These are phyloP conservation scores for Fusarium staphyleae DNA, from an alignment of 2,329 filamentous ascomycete species.

Conservation along the genomic window DNA sequence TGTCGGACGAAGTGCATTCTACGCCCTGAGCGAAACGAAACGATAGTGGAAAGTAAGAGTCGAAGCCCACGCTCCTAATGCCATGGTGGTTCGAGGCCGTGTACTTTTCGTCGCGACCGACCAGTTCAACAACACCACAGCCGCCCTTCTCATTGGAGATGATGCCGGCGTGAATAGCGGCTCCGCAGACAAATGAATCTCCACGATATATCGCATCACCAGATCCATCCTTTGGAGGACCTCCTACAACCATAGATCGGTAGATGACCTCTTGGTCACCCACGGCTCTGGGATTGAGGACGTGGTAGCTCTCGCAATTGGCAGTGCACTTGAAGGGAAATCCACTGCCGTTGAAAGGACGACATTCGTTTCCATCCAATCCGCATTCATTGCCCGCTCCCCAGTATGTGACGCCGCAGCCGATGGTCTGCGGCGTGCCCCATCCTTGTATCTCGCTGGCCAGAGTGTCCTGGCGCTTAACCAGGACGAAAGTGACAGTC, in stretches of 20 bases:
- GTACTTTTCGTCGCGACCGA: constrained; percentile 72
- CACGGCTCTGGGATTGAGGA: constrained; percentile 77
- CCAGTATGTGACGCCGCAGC: constrained; percentile 76
- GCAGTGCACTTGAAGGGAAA: constrained; percentile 79
- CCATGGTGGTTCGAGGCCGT: constrained; percentile 71
- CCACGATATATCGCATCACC: constrained; percentile 75
- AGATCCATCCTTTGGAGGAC: constrained; percentile 56
- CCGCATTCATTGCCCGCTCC: constrained; percentile 74
- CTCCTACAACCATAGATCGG: constrained; percentile 71
- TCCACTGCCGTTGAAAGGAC: constrained; percentile 74
- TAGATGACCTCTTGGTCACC: constrained; percentile 73
- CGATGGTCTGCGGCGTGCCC: constrained; percentile 69
- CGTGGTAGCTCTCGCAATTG: constrained; percentile 69
- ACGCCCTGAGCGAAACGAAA: constrained; percentile 77
- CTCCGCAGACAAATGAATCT: constrained; percentile 86
- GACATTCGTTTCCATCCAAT: constrained; percentile 75
- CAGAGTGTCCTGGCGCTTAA: constrained; percentile 68
- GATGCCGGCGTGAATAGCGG: constrained; percentile 84
- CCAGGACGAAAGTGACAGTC: constrained; percentile 72
- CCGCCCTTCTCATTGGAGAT: constrained; percentile 76
- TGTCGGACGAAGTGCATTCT: constrained; percentile 74
- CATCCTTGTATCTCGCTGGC: constrained; percentile 70
- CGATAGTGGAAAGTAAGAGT: constrained; percentile 87
- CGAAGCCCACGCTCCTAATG: constrained; percentile 78
- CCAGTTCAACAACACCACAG: constrained; percentile 79